Evolutionary conservation across 169 alveolate species (phyloP).

Genomic region (Toxoplasma gondii): DNA sequence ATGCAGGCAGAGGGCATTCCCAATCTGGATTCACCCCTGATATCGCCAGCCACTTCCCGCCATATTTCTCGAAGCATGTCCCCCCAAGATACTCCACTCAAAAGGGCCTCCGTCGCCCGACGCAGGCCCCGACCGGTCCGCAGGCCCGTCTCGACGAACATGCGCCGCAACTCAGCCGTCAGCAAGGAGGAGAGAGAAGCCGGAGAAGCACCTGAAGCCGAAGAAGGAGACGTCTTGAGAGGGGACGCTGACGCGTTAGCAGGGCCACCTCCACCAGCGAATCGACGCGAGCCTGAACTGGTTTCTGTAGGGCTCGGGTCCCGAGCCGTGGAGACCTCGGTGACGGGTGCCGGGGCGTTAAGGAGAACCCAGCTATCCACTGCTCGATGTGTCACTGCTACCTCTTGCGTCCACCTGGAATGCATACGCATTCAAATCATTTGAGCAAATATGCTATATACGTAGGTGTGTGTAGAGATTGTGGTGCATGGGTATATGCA

Average conservation of each 20-base stretch:
- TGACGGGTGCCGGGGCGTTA: background rate
- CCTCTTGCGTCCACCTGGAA: constrained; percentile 18
- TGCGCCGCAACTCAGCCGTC: background rate
- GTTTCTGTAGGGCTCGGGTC: background rate
- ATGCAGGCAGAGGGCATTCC: no score
- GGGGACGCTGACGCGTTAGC: no score
- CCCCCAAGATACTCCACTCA: background rate
- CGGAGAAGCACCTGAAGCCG: no score
- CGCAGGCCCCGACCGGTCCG: background rate
- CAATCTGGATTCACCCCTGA: no score
- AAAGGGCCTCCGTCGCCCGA: background rate
- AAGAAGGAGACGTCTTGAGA: no score
- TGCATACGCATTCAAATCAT: no score
- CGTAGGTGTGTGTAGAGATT: no score
- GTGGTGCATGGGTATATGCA: no score
- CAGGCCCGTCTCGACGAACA: background rate
- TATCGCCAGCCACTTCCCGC: background rate
- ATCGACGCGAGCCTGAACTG: no score
- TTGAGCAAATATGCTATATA: no score
- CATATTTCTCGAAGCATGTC: background rate
- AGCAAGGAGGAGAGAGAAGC: background rate
- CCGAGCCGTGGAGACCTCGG: background rate
- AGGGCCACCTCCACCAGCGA: no score
- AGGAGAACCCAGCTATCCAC: background rate
- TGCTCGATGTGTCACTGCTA: background rate